A percentile compares a stretch with the other conserved stretches of the same genome.
These are phyloP conservation scores for Chaetomium sp. DNA, from an alignment of 2,329 filamentous ascomycete species.

Conservation along the genomic window DNA sequence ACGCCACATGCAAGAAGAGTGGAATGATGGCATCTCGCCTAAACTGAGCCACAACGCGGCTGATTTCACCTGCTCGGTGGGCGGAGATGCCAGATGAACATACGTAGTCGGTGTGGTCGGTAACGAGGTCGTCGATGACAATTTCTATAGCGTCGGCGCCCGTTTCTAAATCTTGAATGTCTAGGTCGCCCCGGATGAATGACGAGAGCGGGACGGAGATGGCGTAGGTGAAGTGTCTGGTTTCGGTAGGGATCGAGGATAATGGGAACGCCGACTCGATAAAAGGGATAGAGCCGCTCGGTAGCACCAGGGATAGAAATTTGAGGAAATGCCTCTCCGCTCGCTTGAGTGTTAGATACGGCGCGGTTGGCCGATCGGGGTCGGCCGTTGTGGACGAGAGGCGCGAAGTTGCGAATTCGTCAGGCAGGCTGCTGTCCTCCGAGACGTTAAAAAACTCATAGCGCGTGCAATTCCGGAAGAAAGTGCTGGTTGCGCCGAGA, in stretches of 20 bases:
- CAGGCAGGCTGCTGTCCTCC: slow-evolving; percentile 39
- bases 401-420: slow-evolving; percentile 14
- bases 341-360: slow-evolving; percentile 61
- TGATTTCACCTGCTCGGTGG: slow-evolving; percentile 45
- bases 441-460: slow-evolving; percentile 72
- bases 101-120: slow-evolving; percentile 13
- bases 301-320: slow-evolving; percentile 57
- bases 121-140: slow-evolving; percentile 39
- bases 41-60: slow-evolving; percentile 52
- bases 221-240: slow-evolving; percentile 60
- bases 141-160: slow-evolving; percentile 63
- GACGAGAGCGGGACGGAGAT: slow-evolving; percentile 54
- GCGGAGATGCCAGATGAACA: slow-evolving; percentile 17
- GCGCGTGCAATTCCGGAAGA: slow-evolving; percentile 62
- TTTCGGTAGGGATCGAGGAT: slow-evolving; percentile 53
- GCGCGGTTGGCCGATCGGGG: slow-evolving; percentile 40
- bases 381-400: slow-evolving; percentile 25
- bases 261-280: slow-evolving; percentile 60
- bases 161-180: slow-evolving; percentile 60
- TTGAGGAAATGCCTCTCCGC: slow-evolving; percentile 64
- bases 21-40: slow-evolving; percentile 57
- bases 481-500: slow-evolving; percentile 48
- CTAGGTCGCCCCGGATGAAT: slow-evolving; percentile 45
- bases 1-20: slow-evolving; percentile 47
- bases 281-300: slow-evolving; percentile 47